These are phyloP conservation scores for Vitis rotundifolia DNA, from an alignment of 164 flowering plant species.

Conservation along the genomic window DNA sequence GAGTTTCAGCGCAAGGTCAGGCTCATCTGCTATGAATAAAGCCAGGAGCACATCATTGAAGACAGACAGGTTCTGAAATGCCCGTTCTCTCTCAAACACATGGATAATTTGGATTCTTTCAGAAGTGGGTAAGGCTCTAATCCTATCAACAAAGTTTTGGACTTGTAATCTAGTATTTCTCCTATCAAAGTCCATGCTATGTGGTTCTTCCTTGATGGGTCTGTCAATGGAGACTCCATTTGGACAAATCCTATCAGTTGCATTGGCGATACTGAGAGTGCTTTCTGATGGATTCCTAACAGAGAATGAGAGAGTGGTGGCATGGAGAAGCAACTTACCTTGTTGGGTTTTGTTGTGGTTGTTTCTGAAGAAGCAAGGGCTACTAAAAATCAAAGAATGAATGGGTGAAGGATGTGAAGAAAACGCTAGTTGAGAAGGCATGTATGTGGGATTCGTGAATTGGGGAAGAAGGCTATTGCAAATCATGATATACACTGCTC, in stretches of 20 bases:
- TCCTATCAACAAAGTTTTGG: constrained; percentile 20
- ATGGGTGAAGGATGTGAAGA: neutral
- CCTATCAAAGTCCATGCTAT: constrained; percentile 4
- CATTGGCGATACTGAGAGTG: neutral
- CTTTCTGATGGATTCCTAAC: constrained; percentile 3
- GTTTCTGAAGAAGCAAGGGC: neutral
- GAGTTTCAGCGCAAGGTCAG: constrained; percentile 45
- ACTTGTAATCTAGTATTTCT: constrained; percentile 14
- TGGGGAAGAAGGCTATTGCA: no score
- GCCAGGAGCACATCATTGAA: constrained; percentile 52
- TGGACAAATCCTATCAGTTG: no score
- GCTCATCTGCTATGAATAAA: constrained; percentile 42
- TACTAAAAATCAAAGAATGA: neutral
- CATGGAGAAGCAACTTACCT: constrained; percentile 16
- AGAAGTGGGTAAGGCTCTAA: constrained; percentile 23
- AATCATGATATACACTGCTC: no score
- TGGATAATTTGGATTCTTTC: constrained; percentile 18
- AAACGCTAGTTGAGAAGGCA: neutral
- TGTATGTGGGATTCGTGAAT: no score
- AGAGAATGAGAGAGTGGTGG: constrained; percentile 11
- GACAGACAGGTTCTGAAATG: constrained; percentile 19
- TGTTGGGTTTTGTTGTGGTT: constrained; percentile 1
- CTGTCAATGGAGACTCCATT: neutral
- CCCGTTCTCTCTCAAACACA: constrained; percentile 18
- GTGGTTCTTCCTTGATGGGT: constrained; percentile 11